These are phyloP conservation scores for Trichophyton simii DNA, from an alignment of 2,329 filamentous ascomycete species.

Conservation along the genomic window DNA sequence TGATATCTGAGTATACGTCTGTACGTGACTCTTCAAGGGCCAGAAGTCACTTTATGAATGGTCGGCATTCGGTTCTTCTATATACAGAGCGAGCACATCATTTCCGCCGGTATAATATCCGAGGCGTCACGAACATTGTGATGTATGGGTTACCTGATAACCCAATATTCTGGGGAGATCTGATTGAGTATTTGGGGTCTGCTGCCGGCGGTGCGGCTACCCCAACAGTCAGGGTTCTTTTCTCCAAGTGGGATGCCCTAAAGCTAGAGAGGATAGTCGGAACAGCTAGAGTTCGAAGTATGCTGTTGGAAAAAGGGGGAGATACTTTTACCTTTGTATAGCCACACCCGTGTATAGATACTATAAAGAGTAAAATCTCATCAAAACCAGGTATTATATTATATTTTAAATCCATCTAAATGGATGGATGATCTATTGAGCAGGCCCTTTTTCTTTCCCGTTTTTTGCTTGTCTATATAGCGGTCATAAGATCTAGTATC, in stretches of 20 bases:
- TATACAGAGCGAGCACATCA: conserved; percentile 97
- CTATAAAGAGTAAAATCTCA: neutral
- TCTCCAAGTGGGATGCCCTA: conserved; percentile 80
- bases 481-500: neutral
- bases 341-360: neutral
- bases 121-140: conserved; percentile 70
- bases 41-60: conserved; percentile 73
- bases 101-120: conserved; percentile 75
- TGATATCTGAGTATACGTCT: conserved; percentile 78
- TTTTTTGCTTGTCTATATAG: no score
- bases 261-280: conserved; percentile 83
- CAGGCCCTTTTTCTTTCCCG: no score
- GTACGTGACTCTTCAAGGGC: conserved; percentile 68
- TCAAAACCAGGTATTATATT: neutral
- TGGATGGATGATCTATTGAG: no score
- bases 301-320: conserved; percentile 65
- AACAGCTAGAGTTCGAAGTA: conserved; percentile 62
- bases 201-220: conserved; percentile 41
- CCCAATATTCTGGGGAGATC: conserved; percentile 40
- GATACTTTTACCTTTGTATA: conserved; percentile 95
- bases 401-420: neutral
- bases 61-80: conserved; percentile 67
- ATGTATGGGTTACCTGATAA: conserved; percentile 90
- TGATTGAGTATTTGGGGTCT: conserved; percentile 30
- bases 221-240: conserved; percentile 49